Base-by-base conservation (phyloP, 208 protist species). In the Phytomonas francai region DNA sequence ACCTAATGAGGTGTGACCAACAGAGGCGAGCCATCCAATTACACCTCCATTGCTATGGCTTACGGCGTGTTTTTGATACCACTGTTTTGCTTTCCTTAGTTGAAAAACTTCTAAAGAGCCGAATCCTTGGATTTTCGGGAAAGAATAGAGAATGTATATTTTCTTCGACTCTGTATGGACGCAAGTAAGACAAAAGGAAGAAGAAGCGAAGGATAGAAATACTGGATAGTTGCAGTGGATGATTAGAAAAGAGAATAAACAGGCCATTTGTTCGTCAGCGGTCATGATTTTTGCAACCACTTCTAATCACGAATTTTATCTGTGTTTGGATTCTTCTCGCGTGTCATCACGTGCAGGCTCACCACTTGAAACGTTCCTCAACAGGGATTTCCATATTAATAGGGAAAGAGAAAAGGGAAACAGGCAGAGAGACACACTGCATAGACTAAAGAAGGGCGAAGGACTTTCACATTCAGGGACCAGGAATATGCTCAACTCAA, bases 371-470 rank as follows among this genome's bases (percentile, higher is more conserved):
- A 11, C 1, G 2, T 14, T 16, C 39, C 39, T 45, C 39, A 45
- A 45, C 39, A 45, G 39, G 19, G 11, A 14, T 14, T 45, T 11
- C 0, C 39, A 22, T 11, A 45, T 1, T 45, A 45, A 62, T 11
- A 62, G 58, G 58, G 58, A 62, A 62, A 62, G 8, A 14, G 58
- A 22, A 62, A 11, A 66, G 29, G 54, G 27, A 66, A 54, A 66
- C 28, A 60, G 16, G 64, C 12, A 28, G 25, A 60, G 22, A 60
- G 60, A 11, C 22, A 68, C n/a, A n/a, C n/a, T n/a, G n/a, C n/a
- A n/a, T n/a, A n/a, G n/a, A n/a, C n/a, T n/a, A n/a, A n/a, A n/a
- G n/a, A n/a, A n/a, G n/a, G n/a, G n/a, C n/a, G n/a, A n/a, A n/a
- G n/a, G n/a, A n/a, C n/a, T n/a, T n/a, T n/a, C n/a, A n/a, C n/a